phyloP scores from a whole-genome alignment of 129 eudicot species.

The Kitagawia praeruptora region DNA sequence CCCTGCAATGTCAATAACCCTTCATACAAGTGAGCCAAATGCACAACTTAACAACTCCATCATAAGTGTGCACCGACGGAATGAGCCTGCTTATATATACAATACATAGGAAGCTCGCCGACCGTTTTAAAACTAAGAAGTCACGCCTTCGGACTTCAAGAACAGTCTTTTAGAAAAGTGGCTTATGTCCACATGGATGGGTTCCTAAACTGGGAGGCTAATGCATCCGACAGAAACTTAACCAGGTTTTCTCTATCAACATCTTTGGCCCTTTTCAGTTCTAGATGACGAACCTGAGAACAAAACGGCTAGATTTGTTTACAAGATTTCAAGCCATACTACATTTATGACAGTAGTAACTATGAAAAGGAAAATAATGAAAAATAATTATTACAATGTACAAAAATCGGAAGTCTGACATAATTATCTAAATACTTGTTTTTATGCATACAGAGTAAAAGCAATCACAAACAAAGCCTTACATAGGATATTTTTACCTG shows the following conservation, averaged over 20 bases:
- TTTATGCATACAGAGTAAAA: not conserved
- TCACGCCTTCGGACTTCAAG: not conserved
- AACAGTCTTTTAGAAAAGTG: not conserved
- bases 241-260: slow-evolving; percentile 52
- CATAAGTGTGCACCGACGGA: not conserved
- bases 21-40: not conserved
- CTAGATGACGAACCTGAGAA: slow-evolving; percentile 83
- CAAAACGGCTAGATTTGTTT: not conserved
- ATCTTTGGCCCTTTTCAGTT: slow-evolving; percentile 79
- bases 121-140: not conserved
- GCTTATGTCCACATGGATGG: slow-evolving; percentile 66
- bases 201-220: slow-evolving; percentile 80
- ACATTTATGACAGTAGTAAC: not conserved
- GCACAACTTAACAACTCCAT: not conserved
- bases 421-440: not conserved
- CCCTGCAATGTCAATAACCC: not conserved
- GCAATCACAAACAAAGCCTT: not conserved
- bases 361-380: not conserved
- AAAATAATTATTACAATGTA: not conserved
- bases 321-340: not conserved
- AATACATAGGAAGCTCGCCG: not conserved
- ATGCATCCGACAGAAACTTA: slow-evolving; percentile 67
- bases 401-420: not conserved
- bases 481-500: slow-evolving; percentile 40
- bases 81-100: not conserved